Evolutionary conservation across 163 green algal genomes (phyloP).

Genomic region (Scenedesmus sp.): DNA sequence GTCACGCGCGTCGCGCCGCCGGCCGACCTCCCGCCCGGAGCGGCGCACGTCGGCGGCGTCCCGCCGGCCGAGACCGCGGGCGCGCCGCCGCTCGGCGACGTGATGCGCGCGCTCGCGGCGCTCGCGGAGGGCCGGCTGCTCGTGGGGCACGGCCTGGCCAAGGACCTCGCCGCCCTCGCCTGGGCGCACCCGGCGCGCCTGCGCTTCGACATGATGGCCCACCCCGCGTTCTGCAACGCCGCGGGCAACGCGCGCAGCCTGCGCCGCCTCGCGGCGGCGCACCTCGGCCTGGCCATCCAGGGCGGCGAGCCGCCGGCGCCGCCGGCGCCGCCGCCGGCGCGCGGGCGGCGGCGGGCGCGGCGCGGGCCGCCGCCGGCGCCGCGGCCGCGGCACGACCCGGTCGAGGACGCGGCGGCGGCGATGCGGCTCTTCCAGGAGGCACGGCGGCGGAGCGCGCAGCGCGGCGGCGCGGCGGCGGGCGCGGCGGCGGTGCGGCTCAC

Average conservation of each 20-base stretch:
- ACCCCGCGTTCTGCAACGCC: slow-evolving; percentile 28
- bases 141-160: slow-evolving; percentile 29
- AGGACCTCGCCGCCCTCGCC: slow-evolving; percentile 26
- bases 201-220: slow-evolving; percentile 24
- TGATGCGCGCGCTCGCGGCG: slow-evolving; percentile 7
- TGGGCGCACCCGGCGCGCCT: background rate
- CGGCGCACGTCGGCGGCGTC: background rate
- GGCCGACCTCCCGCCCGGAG: background rate
- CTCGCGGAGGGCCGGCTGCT: background rate
- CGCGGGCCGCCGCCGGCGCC: background rate
- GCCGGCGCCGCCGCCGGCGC: background rate
- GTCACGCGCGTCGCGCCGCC: background rate
- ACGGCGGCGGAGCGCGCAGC: background rate
- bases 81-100: slow-evolving; percentile 1
- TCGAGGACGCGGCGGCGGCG: slow-evolving; percentile 29
- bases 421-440: slow-evolving; percentile 38
- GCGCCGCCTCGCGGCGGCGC: background rate
- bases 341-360: background rate
- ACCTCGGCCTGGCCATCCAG: slow-evolving; percentile 14
- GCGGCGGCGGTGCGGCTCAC: background rate
- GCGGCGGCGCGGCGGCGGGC: no score
- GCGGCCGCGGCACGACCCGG: slow-evolving; percentile 12
- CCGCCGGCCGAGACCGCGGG: background rate
- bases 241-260: slow-evolving; percentile 26
- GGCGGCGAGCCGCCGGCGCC: background rate